Evolutionary conservation across 176 grass and related monocot genomes (phyloP).

Genomic region (Coix lacrymajobi): DNA sequence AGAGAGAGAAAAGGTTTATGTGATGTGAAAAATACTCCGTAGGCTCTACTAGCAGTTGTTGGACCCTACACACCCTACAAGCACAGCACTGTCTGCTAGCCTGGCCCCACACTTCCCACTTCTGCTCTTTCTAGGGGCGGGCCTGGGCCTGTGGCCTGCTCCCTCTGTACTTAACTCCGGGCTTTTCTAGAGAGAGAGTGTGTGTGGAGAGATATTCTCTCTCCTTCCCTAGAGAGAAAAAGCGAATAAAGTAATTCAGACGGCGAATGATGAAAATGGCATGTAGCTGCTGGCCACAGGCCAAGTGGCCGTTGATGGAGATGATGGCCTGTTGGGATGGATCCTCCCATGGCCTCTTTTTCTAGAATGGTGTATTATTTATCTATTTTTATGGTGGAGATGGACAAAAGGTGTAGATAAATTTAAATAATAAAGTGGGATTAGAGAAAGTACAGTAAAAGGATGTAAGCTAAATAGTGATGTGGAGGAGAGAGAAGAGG

Average conservation of each 20-base stretch:
- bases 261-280: slow-evolving; percentile 24
- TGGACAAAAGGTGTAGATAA: background rate
- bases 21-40: slow-evolving; percentile 24
- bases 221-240: background rate
- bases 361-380: background rate
- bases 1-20: slow-evolving; percentile 30
- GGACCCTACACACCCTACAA: slow-evolving; percentile 5
- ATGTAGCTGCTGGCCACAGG: background rate
- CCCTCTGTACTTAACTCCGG: background rate
- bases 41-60: slow-evolving; percentile 2
- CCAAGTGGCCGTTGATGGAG: slow-evolving; percentile 14
- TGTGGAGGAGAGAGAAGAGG: too few relatives aligned
- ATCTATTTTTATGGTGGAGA: background rate
- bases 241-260: background rate
- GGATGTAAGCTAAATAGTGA: too few relatives aligned
- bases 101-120: background rate
- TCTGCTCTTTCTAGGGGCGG: slow-evolving; percentile 6
- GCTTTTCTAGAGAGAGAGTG: background rate
- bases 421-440: background rate
- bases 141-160: background rate
- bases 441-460: background rate
- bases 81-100: background rate
- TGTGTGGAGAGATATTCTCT: background rate
- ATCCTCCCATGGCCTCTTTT: background rate
- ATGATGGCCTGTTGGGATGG: background rate